Evolutionary conservation across 2,329 filamentous ascomycete species (phyloP).

Genomic region (Ophiostoma ips): DNA sequence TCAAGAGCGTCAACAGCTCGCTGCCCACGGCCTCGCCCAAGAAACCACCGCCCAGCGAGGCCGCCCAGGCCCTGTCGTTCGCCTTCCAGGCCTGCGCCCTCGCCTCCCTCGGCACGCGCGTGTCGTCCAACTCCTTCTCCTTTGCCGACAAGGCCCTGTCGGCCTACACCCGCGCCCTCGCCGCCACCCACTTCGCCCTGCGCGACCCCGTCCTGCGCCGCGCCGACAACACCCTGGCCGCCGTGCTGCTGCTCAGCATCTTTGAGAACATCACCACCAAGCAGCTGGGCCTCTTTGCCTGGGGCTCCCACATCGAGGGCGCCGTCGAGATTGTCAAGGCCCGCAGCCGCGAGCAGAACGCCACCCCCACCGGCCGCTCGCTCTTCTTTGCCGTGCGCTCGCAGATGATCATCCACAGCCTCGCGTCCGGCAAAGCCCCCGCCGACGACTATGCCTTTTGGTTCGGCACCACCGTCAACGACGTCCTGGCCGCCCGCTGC

Average conservation of each 20-base stretch:
- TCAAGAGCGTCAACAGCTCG: conserved; percentile 15
- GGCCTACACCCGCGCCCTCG: conserved; percentile 41
- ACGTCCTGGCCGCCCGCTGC: conserved; percentile 32
- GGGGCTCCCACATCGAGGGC: conserved; percentile 51
- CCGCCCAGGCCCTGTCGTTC: conserved; percentile 25
- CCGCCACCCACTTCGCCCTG: conserved; percentile 37
- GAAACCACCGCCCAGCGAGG: neutral
- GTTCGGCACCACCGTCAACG: conserved; percentile 38
- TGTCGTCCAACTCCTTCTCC: conserved; percentile 20
- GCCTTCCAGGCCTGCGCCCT: conserved; percentile 48
- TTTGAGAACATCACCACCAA: conserved; percentile 47
- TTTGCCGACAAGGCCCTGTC: conserved; percentile 29
- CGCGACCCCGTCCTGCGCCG: conserved; percentile 33
- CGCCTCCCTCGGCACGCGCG: conserved; percentile 41
- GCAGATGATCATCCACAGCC: conserved; percentile 46
- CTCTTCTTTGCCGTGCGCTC: conserved; percentile 47
- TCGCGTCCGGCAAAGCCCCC: conserved; percentile 38
- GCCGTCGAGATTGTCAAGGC: conserved; percentile 47
- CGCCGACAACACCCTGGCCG: conserved; percentile 43
- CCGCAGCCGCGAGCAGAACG: conserved; percentile 40
- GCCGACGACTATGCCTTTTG: conserved; percentile 45
- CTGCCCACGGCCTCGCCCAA: neutral
- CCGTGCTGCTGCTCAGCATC: conserved; percentile 44
- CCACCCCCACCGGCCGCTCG: conserved; percentile 36
- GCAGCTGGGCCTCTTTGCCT: conserved; percentile 39